These are phyloP conservation scores for Phytophthora macrochlamydospora DNA, from an alignment of 352 stramenopile species.

Conservation along the genomic window DNA sequence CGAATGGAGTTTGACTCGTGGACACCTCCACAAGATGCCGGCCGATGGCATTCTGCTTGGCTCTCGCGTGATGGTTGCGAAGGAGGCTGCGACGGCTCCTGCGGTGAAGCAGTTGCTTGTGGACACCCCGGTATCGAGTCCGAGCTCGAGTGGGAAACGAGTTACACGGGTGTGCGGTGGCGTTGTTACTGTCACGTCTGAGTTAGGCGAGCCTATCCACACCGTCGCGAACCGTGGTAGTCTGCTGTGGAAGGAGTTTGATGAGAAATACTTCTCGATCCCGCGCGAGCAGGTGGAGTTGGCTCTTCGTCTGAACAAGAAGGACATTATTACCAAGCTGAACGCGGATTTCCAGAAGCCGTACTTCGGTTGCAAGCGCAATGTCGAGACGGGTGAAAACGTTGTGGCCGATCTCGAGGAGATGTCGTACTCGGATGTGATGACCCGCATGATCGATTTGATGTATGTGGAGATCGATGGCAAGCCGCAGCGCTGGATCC, in stretches of 20 bases:
- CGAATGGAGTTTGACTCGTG: constrained; percentile 75
- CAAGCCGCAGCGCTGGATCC: constrained; percentile 74
- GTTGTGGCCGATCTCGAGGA: constrained; percentile 68
- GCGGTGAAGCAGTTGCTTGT: constrained; percentile 89
- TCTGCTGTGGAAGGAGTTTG: constrained; percentile 84
- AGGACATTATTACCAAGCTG: constrained; percentile 75
- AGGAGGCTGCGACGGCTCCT: constrained; percentile 82
- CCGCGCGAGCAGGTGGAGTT: constrained; percentile 71
- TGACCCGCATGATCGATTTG: constrained; percentile 76
- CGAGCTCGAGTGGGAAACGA: constrained; percentile 81
- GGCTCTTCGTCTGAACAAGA: constrained; percentile 73
- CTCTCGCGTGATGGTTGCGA: constrained; percentile 87
- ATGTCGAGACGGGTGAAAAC: constrained; percentile 40
- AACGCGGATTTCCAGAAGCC: constrained; percentile 91
- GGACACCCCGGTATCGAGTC: constrained; percentile 74
- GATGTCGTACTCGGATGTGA: constrained; percentile 87
- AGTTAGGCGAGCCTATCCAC: constrained; percentile 88
- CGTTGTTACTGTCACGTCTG: constrained; percentile 83
- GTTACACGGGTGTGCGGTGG: constrained; percentile 76
- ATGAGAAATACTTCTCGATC: constrained; percentile 87
- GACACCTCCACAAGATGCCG: constrained; percentile 69
- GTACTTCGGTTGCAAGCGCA: constrained; percentile 79
- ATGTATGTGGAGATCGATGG: constrained; percentile 69
- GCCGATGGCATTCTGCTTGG: constrained; percentile 82
- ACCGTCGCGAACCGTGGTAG: constrained; percentile 82